Evolutionary conservation across 371 early-diverging fungal species (phyloP), one percentile per base, ranked within the genome.

Genomic region (Mortierella sp.): DNA sequence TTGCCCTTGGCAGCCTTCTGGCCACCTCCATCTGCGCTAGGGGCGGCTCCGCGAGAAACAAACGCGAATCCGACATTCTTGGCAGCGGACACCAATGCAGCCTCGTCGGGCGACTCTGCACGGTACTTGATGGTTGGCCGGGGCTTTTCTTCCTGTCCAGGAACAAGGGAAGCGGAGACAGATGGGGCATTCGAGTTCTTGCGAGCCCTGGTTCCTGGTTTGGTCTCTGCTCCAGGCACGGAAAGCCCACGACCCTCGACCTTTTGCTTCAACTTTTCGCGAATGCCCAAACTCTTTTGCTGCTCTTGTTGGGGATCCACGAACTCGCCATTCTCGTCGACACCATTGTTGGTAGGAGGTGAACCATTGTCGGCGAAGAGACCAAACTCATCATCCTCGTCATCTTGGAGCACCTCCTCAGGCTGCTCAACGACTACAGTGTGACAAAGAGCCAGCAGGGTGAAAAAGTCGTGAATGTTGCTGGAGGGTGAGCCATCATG

Each of bases 371-470:
- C 56, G 76, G 86, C 65, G 63, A 82, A n/a, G 79, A 87, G 16
- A 63, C 83, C 82, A 48, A 77, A 80, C 10, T 90, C 88, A 14
- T 89, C 90, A 73, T 91, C 90, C 35, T 91, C 93, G 55, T 92
- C 89, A 48, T 90, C 91, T n/a, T 88, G 89, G 11, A 91, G 80
- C 32, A 87, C 89, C 79, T 88, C 85, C 43, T 88, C 87, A 77
- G 84, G 82, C 65, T 92, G 89, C 58, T 98, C 98, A 11, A 97
- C 93, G 5, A 99, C 89, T 0, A 98, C 98, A 0, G 98, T 97
- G 83, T 99, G 99, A 87, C 99, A 99, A 0, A 98, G 89, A 3
- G 98, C 94, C 27, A 99, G 88, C 24, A 96, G 89, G 11, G 94
- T 93, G 78, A 98, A 95, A 75, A 99, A 99, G 72, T 97, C 95